Evolutionary conservation across 2,329 filamentous ascomycete species (phyloP).

Genomic region (Ceratocystis albifundus): DNA sequence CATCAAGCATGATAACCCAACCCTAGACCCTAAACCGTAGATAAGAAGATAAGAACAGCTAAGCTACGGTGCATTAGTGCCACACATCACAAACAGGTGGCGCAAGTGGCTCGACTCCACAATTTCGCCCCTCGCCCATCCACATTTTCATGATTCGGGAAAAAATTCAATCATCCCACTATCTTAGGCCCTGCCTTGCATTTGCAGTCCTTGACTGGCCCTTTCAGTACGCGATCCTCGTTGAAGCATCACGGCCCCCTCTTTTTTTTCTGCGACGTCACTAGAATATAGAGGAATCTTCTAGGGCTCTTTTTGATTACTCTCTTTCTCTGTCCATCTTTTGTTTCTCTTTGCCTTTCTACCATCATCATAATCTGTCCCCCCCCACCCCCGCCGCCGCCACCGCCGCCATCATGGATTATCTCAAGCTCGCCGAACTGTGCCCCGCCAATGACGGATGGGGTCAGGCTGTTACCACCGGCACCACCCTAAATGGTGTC

Average conservation of each 20-base stretch:
- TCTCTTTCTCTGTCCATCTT: neutral
- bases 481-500: slow-evolving; percentile 86
- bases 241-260: slow-evolving; percentile 2
- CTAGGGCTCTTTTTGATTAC: neutral
- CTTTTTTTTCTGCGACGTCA: slow-evolving; percentile 20
- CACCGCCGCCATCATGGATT: slow-evolving; percentile 28
- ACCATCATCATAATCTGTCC: neutral
- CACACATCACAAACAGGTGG: neutral
- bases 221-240: slow-evolving; percentile 16
- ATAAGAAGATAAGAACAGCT: slow-evolving; percentile 4
- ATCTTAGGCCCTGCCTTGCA: slow-evolving; percentile 1
- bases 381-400: too few relatives aligned
- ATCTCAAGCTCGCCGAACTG: slow-evolving; percentile 54
- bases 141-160: slow-evolving; percentile 21
- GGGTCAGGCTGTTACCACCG: slow-evolving; percentile 71
- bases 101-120: slow-evolving; percentile 6
- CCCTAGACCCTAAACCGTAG: neutral
- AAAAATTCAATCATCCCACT: slow-evolving; percentile 22
- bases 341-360: neutral
- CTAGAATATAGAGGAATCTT: neutral
- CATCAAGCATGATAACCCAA: neutral
- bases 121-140: slow-evolving; percentile 21
- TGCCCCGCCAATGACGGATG: slow-evolving; percentile 69
- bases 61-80: neutral
- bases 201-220: neutral